phyloP scores from a whole-genome alignment of 2,329 filamentous ascomycete genomes.

The Colletotrichum musicola region DNA sequence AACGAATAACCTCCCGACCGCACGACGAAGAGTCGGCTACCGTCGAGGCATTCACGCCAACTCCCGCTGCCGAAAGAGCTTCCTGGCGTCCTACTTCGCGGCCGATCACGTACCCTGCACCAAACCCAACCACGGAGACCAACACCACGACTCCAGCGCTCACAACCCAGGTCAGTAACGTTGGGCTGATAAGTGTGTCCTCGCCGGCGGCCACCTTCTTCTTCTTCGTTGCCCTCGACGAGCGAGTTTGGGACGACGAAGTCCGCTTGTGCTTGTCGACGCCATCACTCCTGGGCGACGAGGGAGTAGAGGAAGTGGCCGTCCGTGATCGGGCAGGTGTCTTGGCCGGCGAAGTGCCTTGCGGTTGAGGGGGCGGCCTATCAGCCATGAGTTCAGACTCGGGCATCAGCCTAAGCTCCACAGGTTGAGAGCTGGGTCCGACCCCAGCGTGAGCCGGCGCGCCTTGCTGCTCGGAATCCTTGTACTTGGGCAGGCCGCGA shows the following conservation, averaged over 20 bases:
- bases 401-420: slow-evolving; percentile 70
- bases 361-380: slow-evolving; percentile 41
- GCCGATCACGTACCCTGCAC: slow-evolving; percentile 76
- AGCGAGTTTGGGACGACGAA: slow-evolving; percentile 49
- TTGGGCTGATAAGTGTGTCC: slow-evolving; percentile 66
- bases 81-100: slow-evolving; percentile 75
- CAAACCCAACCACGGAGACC: slow-evolving; percentile 76
- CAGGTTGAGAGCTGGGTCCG: slow-evolving; percentile 63
- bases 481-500: slow-evolving; percentile 79
- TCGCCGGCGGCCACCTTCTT: slow-evolving; percentile 61
- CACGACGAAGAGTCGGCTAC: slow-evolving; percentile 61
- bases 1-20: slow-evolving; percentile 66
- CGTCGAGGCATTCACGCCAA: slow-evolving; percentile 57
- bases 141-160: slow-evolving; percentile 76
- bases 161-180: slow-evolving; percentile 73
- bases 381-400: slow-evolving; percentile 70
- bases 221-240: slow-evolving; percentile 68
- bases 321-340: slow-evolving; percentile 48
- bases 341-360: slow-evolving; percentile 36
- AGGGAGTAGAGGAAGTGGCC: slow-evolving; percentile 40
- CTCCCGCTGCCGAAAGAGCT: slow-evolving; percentile 57
- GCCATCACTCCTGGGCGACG: slow-evolving; percentile 40
- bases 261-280: slow-evolving; percentile 65
- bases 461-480: slow-evolving; percentile 53
- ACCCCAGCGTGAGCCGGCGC: slow-evolving; percentile 53